A percentile compares a stretch with the other conserved stretches of the same genome.
These are phyloP conservation scores for Chenopodium formosanum DNA, from an alignment of 148 eudicot species.

Conservation along the genomic window DNA sequence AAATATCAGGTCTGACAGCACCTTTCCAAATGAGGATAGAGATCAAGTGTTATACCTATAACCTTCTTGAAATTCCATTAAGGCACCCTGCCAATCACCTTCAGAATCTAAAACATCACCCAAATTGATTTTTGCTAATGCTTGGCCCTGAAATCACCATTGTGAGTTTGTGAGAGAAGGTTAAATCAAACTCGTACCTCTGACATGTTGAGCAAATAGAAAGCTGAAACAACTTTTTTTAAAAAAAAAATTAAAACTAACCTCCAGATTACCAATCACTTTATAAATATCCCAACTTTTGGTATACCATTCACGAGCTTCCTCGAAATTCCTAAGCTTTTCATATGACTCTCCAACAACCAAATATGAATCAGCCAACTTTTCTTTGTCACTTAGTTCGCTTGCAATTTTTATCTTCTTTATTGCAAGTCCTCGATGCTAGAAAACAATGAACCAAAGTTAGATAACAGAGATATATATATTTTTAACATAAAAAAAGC, in stretches of 20 bases:
- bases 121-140: slow-evolving; percentile 75
- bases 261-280: slow-evolving; percentile 81
- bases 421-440: slow-evolving; percentile 68
- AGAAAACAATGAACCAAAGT: slow-evolving; percentile 20
- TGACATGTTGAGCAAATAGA: not conserved
- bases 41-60: slow-evolving; percentile 40
- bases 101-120: slow-evolving; percentile 69
- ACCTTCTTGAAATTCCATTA: slow-evolving; percentile 66
- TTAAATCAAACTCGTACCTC: not conserved
- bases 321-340: slow-evolving; percentile 66
- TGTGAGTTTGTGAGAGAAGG: not conserved
- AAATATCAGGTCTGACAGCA: not conserved
- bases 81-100: slow-evolving; percentile 68
- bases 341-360: slow-evolving; percentile 86
- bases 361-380: slow-evolving; percentile 73
- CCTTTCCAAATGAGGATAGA: not conserved
- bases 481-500: slow-evolving; percentile 1
- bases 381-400: slow-evolving; percentile 80
- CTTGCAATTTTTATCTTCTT: slow-evolving; percentile 72
- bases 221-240: not conserved
- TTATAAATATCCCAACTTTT: slow-evolving; percentile 68
- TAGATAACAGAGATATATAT: not conserved
- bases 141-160: slow-evolving; percentile 78
- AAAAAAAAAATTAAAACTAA: slow-evolving; percentile 19
- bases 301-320: slow-evolving; percentile 78